Evolutionary conservation across 768 basidiomycete genomes (phyloP).

Genomic region (Sporobolomyces pararoseus): DNA sequence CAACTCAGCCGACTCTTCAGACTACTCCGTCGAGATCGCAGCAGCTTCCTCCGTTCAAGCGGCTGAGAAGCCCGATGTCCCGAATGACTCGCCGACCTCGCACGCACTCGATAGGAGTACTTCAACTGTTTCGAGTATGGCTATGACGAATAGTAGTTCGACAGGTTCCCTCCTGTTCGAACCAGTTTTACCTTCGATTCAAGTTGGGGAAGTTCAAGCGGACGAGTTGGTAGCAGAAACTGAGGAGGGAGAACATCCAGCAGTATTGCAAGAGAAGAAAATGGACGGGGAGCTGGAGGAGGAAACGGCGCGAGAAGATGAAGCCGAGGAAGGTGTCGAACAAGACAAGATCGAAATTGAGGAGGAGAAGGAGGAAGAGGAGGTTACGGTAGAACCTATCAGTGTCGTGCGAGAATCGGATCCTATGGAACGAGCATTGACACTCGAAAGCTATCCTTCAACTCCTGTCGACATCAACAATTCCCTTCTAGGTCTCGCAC

Average conservation of each 20-base stretch:
- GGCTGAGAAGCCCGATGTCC: not conserved
- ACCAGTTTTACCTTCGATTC: not conserved
- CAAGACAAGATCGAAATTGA: not conserved
- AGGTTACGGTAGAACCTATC: not conserved
- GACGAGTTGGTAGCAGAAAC: not conserved
- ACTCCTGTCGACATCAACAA: too few species aligned
- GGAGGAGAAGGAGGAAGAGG: not conserved
- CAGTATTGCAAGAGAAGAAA: too few species aligned
- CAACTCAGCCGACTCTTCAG: not conserved
- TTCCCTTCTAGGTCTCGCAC: not conserved
- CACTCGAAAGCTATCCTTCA: too few species aligned
- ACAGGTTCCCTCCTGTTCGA: slow-evolving; percentile 18
- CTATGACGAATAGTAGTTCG: slow-evolving; percentile 17
- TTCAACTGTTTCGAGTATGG: slow-evolving; percentile 10
- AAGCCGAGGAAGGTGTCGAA: too few species aligned
- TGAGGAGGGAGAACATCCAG: not conserved
- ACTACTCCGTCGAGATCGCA: not conserved
- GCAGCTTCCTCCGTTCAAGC: too few species aligned
- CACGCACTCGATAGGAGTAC: slow-evolving; percentile 1
- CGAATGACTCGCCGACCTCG: not conserved
- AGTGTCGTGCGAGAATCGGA: too few species aligned
- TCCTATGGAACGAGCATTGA: too few species aligned
- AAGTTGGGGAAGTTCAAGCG: not conserved
- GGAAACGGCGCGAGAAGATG: not conserved
- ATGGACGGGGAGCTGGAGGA: too few species aligned